Base-by-base conservation (phyloP, 352 stramenopile species). In the Phytophthora boehmeriae region DNA sequence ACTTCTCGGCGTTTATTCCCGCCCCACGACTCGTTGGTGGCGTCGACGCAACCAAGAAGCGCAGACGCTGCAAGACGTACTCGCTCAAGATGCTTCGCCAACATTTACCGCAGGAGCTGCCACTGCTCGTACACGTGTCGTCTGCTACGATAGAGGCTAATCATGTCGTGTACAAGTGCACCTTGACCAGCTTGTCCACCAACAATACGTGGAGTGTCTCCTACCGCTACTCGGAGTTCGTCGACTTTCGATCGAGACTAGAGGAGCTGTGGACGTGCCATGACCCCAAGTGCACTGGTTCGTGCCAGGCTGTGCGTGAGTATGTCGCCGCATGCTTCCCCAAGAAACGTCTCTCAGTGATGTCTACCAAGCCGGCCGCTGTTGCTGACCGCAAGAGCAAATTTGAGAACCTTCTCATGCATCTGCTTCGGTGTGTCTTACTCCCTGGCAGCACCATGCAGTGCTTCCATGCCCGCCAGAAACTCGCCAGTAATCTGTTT, bases 371-470 rank as follows among this genome's bases (percentile, higher is more conserved):
- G 6, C 19, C 38, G 0, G 52, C 68, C 25, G 63, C 66, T 3
- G 66, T 85, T 30, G 58, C 57, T 6, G 69, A 83, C 46, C 78
- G 81, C 52, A 79, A 82, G 54, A 59, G 57, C 28, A 86, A 88
- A 52, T 69, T 89, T 20, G 76, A 90, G 64, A 83, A 76, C 45
- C 71, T 90, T 51, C 66, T 91, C 57, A 62, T 84, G 54, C 76
- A 91, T 50, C 62, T 89, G 39, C 67, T 91, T 27, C 82, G 82
- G 3, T 87, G 77, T 51, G 71, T 86, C n/a, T 52, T 91, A 30
- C 68, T 89, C 6, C 78, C 80, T 8, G 79, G 82, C 0, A 89
- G 76, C 45, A 78, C 82, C 25, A 91, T 91, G 82, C 88, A 83
- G 65, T 91, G 82, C 43, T 59, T 74, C 38, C 60, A 70, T 22